Base-by-base conservation (phyloP, 2,329 filamentous ascomycete species). In the Botrytis porri region DNA sequence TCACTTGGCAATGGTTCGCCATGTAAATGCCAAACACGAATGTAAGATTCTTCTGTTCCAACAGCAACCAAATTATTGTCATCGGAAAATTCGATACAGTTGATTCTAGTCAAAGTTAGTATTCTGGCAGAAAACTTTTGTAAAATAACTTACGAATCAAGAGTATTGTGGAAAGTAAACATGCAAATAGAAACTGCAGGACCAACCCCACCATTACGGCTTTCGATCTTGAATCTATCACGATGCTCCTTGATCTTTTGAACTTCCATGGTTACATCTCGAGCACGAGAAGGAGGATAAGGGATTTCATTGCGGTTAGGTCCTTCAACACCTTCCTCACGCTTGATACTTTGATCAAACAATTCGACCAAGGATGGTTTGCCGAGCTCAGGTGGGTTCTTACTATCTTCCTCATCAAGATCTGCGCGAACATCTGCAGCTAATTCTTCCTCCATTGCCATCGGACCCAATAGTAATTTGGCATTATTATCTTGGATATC, bases 141-240 rank as follows among this genome's bases (percentile, higher is more conserved):
- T 25, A 4, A 32, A 32, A 82, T 12, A 7, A 71, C 89, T 85
- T 84, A 95, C 93, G 90, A 92, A 82, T 97, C 94, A 75, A 94
- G 91, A 0, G 93, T 97, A 82, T 99, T 99, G 85, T 99, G 96
- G 80, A 98, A 97, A 0, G 96, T 99, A 81, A 97, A 98, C 93
- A 98, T 98, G 85, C 93, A 96, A 37, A 97, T 91, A 79, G 94
- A 97, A 74, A 98, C 87, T 39, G 91, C 90, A 71, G 94, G 89
- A 22, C 95, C 94, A 69, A 95, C 88, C 14, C 95, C 95, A 25
- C 94, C 93, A 20, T 93, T 95, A 48, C 92, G 89, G 32, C 91
- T 89, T 74, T 97, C 93, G 73, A 98, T 95, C 80, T 90, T 92
- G 81, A 98, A 97, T 29, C 95, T 89, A 79, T 98, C 95, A 35